Evolutionary conservation across 2,329 filamentous ascomycete species (phyloP), one percentile per base, ranked within the genome.

Genomic region (Claviceps africana): DNA sequence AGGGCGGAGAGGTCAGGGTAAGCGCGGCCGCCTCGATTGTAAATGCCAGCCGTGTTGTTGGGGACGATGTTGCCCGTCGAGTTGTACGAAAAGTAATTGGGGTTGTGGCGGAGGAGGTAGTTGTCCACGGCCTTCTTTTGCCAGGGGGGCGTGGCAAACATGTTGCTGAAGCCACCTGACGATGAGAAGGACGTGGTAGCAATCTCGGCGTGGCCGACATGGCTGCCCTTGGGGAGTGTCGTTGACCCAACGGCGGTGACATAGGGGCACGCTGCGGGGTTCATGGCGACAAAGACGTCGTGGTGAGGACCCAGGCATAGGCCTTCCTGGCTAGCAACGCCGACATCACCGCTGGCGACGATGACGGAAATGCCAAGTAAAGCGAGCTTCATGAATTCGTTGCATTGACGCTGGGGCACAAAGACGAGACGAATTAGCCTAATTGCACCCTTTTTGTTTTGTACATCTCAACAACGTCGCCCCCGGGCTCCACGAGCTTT

Each of bases 231-330:
- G 5, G 56, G 54, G 17, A 62, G 51, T 72, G 64, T 60, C 0
- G 75, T 77, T 15, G 74, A 73, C 19, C 75, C 75, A 3, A 78
- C 73, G 4, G 70, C 65, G 0, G 72, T 75, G 25, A 78, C 62
- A 57, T 71, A 78, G 0, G 75, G 75, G 53, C 75, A 77, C 7
- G 65, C 67, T 1, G 63, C 65, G 0, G 73, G 72, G 57, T 75
- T 75, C 3, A 63, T 63, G 1, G 74, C 72, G 51, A 72, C 74
- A 64, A 77, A 77, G 28, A 64, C 60, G 21, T 70, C 67, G n/a
- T 65, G 59, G 33, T 65, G 62, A 21, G 55, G 49, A 7, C 58
- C 58, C 4, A 60, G 57, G 47, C 58, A 59, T 44, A 47, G 13
- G 19, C 55, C 54, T 22, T 47, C 39, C 31, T 51, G 45, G n/a